phyloP scores from a whole-genome alignment of 2,329 filamentous ascomycete species.

The Monilinia vaccinii-corymbosi region DNA sequence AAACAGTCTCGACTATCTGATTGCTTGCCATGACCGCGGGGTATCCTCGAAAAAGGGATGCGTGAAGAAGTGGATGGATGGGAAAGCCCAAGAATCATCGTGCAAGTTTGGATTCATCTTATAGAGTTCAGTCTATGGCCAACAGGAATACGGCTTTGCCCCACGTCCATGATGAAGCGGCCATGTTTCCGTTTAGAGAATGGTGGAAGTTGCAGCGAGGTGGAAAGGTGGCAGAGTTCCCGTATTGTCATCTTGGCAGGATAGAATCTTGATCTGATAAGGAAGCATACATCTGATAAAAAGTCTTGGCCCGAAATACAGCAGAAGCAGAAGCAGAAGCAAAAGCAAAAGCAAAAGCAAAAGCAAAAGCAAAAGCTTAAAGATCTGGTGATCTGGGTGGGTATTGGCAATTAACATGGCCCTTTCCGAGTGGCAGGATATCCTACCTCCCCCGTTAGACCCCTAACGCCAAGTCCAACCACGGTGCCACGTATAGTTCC shows the following conservation, averaged over 20 bases:
- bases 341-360: too few relatives aligned
- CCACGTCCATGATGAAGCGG: background rate
- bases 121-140: slow-evolving; percentile 1
- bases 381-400: too few relatives aligned
- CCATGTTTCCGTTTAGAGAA: background rate
- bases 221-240: background rate
- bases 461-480: slow-evolving; percentile 17
- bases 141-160: background rate
- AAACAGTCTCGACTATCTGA: background rate
- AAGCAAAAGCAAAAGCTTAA: too few relatives aligned
- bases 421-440: slow-evolving; percentile 18
- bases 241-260: background rate
- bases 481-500: slow-evolving; percentile 35
- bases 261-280: slow-evolving; percentile 7
- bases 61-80: background rate
- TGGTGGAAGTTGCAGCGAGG: too few relatives aligned
- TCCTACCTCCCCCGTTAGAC: slow-evolving; percentile 20
- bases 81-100: background rate
- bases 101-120: background rate
- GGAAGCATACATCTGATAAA: slow-evolving; percentile 3
- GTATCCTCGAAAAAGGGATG: background rate
- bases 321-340: too few relatives aligned
- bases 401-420: too few relatives aligned
- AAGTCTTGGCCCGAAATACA: background rate
- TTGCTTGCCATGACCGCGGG: background rate